Base-by-base conservation (phyloP, 2,329 filamentous ascomycete species). In the Immersiporthe knoxdaviesiana region DNA sequence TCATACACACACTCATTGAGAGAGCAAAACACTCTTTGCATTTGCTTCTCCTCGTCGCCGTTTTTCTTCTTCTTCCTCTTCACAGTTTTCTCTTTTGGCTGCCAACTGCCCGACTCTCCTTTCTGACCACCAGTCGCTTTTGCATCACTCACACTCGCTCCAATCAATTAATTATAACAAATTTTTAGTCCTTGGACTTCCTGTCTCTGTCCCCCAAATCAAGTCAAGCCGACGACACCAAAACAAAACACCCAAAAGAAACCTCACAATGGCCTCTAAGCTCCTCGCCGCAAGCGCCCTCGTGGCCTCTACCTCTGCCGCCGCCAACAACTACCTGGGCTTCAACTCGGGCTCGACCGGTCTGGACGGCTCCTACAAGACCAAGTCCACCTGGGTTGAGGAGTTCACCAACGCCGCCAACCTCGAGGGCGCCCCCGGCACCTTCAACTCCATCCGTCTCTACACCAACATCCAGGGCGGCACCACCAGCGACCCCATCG, bases 401-500 rank as follows among this genome's bases (percentile, higher is more conserved):
- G 87, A 92, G 80, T 93, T 93, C 85, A 87, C 84, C 72, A 82
- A 85, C 3, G 90, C 91, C 37, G 84, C 88, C 73, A 82, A 81
- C 64, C 87, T 94, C 21, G 82, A 84, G 30, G 90, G 90, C 59
- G 89, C 90, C 66, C 81, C 84, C 30, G 88, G 88, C 60, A 79
- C 75, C 65, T 93, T 91, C 83, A 91, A 82, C 74, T 90, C 87
- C 70, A 91, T 89, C 58, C 88, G 91, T 70, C 84, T 93, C n/a
- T 94, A 91, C 81, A 93, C 91, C 73, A 92, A 88, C 85, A 84
- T 91, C 63, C 91, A 93, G 85, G 86, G 80, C 35, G 89, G 88
- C 72, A 90, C 90, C 7, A 79, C 85, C 72, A 90, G 85, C 80
- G 84, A 84, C 39, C 85, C 88, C 74, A 93, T 91, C 76, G 83